Percentiles rank a stretch among this genome's conserved stretches.
phyloP scores from a whole-genome alignment of 2,329 filamentous ascomycete genomes.

The Aspergillus fischeri region DNA sequence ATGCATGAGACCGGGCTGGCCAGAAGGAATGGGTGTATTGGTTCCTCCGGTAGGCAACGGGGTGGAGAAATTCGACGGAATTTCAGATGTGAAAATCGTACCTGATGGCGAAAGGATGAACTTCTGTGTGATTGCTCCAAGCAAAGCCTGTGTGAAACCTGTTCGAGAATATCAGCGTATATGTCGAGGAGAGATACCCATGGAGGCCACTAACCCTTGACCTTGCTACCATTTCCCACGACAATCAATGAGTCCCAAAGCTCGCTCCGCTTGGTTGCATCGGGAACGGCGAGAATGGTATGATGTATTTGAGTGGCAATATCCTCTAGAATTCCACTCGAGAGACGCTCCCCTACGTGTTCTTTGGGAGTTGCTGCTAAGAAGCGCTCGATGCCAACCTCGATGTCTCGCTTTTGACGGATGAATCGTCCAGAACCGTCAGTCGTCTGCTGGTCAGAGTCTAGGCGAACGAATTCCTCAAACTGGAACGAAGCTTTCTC shows the following conservation, averaged over 20 bases:
- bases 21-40: conserved; percentile 63
- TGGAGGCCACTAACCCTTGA: conserved; percentile 47
- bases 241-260: conserved; percentile 93
- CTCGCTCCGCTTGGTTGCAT: conserved; percentile 75
- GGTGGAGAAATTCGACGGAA: conserved; percentile 89
- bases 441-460: conserved; percentile 49
- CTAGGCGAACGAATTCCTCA: conserved; percentile 54
- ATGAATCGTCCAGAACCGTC: conserved; percentile 50
- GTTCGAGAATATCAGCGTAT: conserved; percentile 2
- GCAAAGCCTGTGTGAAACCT: conserved; percentile 85
- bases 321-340: conserved; percentile 69
- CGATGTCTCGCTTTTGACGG: conserved; percentile 52
- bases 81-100: conserved; percentile 95
- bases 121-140: conserved; percentile 72
- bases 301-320: conserved; percentile 82
- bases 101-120: conserved; percentile 90
- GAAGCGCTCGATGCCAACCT: conserved; percentile 61
- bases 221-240: conserved; percentile 76
- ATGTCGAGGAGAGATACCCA: not conserved
- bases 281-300: conserved; percentile 75
- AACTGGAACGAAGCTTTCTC: conserved; percentile 58
- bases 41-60: conserved; percentile 86
- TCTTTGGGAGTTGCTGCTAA: conserved; percentile 48
- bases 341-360: conserved; percentile 28
- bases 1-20: conserved; percentile 48